Conservation (phyloP, 2,329 filamentous ascomycete genomes). For the Ophiocordyceps unilateralis region DNA sequence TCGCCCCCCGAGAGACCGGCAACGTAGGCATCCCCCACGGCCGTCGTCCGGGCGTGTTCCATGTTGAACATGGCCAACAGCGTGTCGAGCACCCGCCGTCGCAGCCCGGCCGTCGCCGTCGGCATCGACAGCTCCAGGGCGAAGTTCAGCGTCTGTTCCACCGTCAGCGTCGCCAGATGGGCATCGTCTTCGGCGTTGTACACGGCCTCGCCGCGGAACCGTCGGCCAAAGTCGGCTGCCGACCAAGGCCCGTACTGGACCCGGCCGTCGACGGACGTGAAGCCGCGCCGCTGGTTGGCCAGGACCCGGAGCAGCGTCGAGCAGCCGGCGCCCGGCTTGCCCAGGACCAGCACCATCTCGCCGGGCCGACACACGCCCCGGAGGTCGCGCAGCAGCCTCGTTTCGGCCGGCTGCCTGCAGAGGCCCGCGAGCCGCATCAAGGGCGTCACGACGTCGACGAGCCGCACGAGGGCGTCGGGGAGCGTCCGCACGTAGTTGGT, state of each 20-base stretch:
- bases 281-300: slow-evolving; percentile 45
- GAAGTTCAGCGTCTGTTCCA: slow-evolving; percentile 74
- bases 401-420: slow-evolving; percentile 50
- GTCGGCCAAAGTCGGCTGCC: slow-evolving; percentile 46
- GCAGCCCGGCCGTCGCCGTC: slow-evolving; percentile 57
- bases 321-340: slow-evolving; percentile 57
- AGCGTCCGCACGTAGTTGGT: slow-evolving; percentile 62
- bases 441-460: slow-evolving; percentile 58
- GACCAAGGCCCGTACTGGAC: slow-evolving; percentile 63
- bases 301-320: slow-evolving; percentile 54
- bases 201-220: slow-evolving; percentile 65
- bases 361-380: slow-evolving; percentile 56
- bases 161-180: slow-evolving; percentile 70
- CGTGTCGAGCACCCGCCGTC: slow-evolving; percentile 55
- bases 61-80: slow-evolving; percentile 90
- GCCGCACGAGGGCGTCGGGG: slow-evolving; percentile 57
- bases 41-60: slow-evolving; percentile 68
- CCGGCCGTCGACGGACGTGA: slow-evolving; percentile 43
- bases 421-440: slow-evolving; percentile 44
- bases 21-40: slow-evolving; percentile 69
- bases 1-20: slow-evolving; percentile 69
- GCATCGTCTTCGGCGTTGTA: slow-evolving; percentile 72
- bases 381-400: slow-evolving; percentile 59
- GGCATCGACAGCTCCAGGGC: slow-evolving; percentile 75
- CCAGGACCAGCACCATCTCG: slow-evolving; percentile 77